Evolutionary conservation across 2,329 filamentous ascomycete species (phyloP), one percentile per base, ranked within the genome.

Genomic region (Colletotrichum sp.): DNA sequence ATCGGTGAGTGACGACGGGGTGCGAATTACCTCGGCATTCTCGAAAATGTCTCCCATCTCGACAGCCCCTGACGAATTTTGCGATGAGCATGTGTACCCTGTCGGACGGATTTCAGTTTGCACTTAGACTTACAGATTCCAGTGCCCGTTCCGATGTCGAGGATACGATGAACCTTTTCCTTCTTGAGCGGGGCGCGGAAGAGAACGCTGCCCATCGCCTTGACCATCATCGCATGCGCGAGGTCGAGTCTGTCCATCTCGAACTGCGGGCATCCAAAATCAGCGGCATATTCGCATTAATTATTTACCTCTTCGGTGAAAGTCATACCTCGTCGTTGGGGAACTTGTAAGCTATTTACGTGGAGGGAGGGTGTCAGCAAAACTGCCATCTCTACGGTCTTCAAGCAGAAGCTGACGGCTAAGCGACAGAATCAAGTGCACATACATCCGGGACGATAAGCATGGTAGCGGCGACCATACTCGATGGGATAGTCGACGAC

Each of bases 111-210:
- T 1, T 10, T 5, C 16, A 43, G 1, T 0, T 3, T 18, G 38
- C 38, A n/a, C 38, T 43, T 0, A 3, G 24, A 69, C 79, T 28
- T 71, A 80, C 92, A 93, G 73, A 92, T 91, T 5, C 92, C 92
- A 1, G 90, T 92, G 10, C 92, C 92, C 8, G 90, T 92, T 55
- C 90, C 90, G 10, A 92, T 83, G 78, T 92, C 90, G 15, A 92
- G 84, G 21, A 92, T 87, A 24, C 84, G 84, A 8, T 73, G 71
- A 0, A 68, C n/a, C 55, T 55, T 68, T 3, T 67, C 64, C 28
- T 32, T 38, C n/a, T 73, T 26, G 3, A 73, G 21, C 9, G 71
- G 71, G 9, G 71, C 64, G 15, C 28, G 16, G 12, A 32, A 55
- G 16, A 73, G 64, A 21, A 28, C 48, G 57, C 38, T 48, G 16